Evolutionary conservation across 2,329 filamentous ascomycete species (phyloP), one percentile per base, ranked within the genome.

Genomic region (Penicillium italicum): DNA sequence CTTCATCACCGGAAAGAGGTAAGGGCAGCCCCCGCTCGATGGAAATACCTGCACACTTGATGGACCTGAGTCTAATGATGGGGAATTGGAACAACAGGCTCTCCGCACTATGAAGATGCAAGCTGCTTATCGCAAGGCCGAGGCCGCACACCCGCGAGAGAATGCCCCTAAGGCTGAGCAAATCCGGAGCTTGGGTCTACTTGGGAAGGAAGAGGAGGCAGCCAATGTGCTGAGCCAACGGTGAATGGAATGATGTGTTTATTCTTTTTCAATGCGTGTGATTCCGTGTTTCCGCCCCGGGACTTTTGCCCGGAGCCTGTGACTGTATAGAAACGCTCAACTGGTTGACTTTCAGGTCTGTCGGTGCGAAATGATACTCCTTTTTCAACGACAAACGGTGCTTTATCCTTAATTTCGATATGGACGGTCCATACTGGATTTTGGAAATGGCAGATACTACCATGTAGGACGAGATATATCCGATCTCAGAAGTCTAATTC

Each of bases 1-100:
- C 79, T 99, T 72, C 94, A 99, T 76, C 94, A 99, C 82, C 91
- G 89, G 82, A 99, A 99, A 81, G 94, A 99, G 90, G 94, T 97
- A 70, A 56, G 84, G 50, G 31, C 44, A 28, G 12, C 14, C 31
- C 33, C 24, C 47, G 24, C 9, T 37, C 24, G n/a, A 37, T 22
- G 8, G 30, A 37, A 11, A 20, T 16, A 28, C 14, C 11, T 49
- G 8, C 5, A 30, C 14, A 30, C 22, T 41, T 30, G 28, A 42
- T 46, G 8, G 20, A 45, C 24, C n/a, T 24, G 36, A 5, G 8
- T 31, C 54, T 64, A 41, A 65, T 33, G 7, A 46, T 52, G 12
- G 36, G 8, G 11, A 26, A 24, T 36, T 34, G 45, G 22, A 24
- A 55, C 44, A 47, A 57, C 56, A 96, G 93, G 87, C 86, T 69